These are phyloP conservation scores for Helicostylum pulchrum DNA, from an alignment of 192 early-diverging fungal genomes.

Conservation along the genomic window DNA sequence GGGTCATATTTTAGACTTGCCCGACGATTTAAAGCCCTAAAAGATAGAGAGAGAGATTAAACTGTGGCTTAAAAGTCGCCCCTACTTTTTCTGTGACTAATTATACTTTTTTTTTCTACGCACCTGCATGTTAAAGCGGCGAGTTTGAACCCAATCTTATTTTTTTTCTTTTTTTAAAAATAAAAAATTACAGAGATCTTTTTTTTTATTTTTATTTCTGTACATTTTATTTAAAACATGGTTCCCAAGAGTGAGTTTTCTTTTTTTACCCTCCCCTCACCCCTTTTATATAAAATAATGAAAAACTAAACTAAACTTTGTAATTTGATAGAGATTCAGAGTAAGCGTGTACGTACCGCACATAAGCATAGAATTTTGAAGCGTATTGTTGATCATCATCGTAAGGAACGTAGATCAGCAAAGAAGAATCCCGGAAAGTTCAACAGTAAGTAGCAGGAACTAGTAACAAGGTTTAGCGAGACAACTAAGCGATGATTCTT, in stretches of 20 bases:
- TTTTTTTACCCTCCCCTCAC: too few species aligned
- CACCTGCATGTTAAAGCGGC: too few species aligned
- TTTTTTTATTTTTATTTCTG: too few species aligned
- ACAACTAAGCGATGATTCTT: not conserved
- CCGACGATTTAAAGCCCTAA: conserved; percentile 21
- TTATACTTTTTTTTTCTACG: too few species aligned
- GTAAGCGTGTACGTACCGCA: conserved; percentile 54
- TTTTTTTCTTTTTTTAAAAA: too few species aligned
- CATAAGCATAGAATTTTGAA: conserved; percentile 59
- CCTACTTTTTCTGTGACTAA: too few species aligned
- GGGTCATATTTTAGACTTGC: conserved; percentile 84
- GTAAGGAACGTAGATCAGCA: conserved; percentile 51
- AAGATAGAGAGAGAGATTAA: too few species aligned
- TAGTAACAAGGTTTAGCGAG: too few species aligned
- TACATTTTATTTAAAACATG: not conserved
- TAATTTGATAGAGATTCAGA: conserved; percentile 42
- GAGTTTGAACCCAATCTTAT: too few species aligned
- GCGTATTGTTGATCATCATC: conserved; percentile 56
- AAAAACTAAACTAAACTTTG: not conserved
- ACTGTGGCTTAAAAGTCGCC: too few species aligned
- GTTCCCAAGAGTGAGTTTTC: not conserved
- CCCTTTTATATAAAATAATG: not conserved
- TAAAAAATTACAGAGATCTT: too few species aligned
- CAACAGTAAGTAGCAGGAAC: conserved; percentile 22
- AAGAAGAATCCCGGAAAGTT: conserved; percentile 46